These are phyloP conservation scores for Acanthamoeba polyphaga DNA, from an alignment of 208 protist genomes.

Conservation along the genomic window DNA sequence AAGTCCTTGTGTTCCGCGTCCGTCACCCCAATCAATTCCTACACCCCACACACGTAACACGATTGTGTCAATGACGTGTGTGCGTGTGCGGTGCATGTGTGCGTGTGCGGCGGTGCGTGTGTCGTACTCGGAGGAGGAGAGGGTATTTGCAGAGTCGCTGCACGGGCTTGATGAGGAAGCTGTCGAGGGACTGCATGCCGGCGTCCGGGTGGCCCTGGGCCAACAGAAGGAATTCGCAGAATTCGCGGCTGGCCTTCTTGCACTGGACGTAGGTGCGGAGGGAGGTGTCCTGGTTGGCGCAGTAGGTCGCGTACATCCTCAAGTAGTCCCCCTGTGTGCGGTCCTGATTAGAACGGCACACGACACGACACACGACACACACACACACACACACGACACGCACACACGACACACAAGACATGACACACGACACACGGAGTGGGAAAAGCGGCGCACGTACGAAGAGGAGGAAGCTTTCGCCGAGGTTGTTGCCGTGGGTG, in stretches of 20 bases:
- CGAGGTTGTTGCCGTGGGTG: conserved; percentile 29
- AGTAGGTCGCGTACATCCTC: conserved; percentile 53
- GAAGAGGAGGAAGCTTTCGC: conserved; percentile 44
- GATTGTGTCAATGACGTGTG: neutral
- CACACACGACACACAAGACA: neutral
- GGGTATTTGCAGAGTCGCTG: conserved; percentile 38
- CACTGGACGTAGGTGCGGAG: neutral
- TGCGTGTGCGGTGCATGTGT: neutral
- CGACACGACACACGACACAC: too few relatives aligned
- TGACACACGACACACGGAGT: too few relatives aligned
- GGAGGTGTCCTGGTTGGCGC: conserved; percentile 1
- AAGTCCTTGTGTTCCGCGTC: conserved; percentile 9
- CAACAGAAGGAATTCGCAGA: neutral
- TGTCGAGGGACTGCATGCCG: neutral
- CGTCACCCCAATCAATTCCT: conserved; percentile 46
- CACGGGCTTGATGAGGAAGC: conserved; percentile 58
- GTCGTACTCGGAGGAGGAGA: neutral
- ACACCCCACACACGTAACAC: neutral
- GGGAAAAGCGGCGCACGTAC: neutral
- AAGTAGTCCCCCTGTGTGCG: conserved; percentile 27
- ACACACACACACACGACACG: neutral
- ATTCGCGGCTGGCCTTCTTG: conserved; percentile 11
- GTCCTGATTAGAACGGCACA: neutral
- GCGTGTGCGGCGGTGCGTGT: neutral
- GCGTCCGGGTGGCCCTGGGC: neutral